A percentile compares a stretch with the other conserved stretches of the same genome.
phyloP scores from a whole-genome alignment of 2,329 filamentous ascomycete species.

The Alternaria brassicae region DNA sequence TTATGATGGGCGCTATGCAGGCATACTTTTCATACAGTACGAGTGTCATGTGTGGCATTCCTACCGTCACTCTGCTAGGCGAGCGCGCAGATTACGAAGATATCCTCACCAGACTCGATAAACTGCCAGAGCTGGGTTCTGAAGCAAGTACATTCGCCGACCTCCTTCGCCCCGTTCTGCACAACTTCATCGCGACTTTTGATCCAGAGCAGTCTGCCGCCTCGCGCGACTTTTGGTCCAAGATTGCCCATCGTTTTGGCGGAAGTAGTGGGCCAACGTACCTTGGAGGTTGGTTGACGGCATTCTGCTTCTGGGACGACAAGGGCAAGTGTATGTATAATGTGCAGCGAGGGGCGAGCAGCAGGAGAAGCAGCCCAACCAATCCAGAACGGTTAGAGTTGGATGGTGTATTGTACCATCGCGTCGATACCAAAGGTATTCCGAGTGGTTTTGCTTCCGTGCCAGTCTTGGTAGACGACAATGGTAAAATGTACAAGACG shows the following conservation, averaged over 20 bases:
- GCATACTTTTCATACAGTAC: conserved; percentile 24
- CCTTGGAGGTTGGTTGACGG: conserved; percentile 29
- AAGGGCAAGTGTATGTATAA: conserved; percentile 15
- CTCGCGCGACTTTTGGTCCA: conserved; percentile 21
- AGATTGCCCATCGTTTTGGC: conserved; percentile 2
- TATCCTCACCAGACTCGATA: conserved; percentile 22
- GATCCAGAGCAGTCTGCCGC: conserved; percentile 4
- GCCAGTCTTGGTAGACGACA: conserved; percentile 21
- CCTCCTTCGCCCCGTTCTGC: conserved; percentile 20
- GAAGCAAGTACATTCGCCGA: conserved; percentile 15
- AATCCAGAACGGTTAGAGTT: background rate
- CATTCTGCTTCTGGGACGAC: conserved; percentile 29
- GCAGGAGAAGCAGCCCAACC: background rate
- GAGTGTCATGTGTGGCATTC: conserved; percentile 18
- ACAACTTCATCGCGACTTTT: conserved; percentile 22
- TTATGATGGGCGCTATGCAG: conserved; percentile 29
- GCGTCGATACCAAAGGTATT: conserved; percentile 10
- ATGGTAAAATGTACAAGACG: conserved; percentile 8
- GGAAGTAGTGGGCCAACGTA: conserved; percentile 6
- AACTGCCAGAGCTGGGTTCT: conserved; percentile 14
- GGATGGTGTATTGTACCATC: conserved; percentile 13
- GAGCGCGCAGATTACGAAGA: conserved; percentile 26
- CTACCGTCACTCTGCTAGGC: conserved; percentile 29
- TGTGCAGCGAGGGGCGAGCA: background rate
- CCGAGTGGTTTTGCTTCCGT: conserved; percentile 14